These are phyloP conservation scores for Gilbertella persicaria DNA, from an alignment of 371 early-diverging fungal species.

Conservation along the genomic window DNA sequence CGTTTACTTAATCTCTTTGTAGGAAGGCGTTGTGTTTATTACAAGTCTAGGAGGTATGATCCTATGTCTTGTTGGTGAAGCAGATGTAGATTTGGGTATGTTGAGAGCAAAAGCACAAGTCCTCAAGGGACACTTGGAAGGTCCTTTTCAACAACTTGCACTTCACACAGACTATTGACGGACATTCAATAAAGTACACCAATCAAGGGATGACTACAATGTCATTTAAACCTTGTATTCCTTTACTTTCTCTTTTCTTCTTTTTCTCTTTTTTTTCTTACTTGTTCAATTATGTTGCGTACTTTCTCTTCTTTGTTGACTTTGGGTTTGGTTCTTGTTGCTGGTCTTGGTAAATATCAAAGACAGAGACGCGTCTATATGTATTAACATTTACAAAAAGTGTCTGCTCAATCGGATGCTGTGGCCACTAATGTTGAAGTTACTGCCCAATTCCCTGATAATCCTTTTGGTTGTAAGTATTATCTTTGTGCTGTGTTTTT, in stretches of 20 bases:
- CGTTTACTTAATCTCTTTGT: not conserved
- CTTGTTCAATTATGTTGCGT: conserved; percentile 14
- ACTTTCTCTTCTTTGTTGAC: conserved; percentile 25
- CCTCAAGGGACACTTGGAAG: conserved; percentile 58
- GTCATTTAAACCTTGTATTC: too few species aligned
- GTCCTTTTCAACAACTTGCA: conserved; percentile 56
- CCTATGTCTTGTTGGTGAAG: conserved; percentile 69
- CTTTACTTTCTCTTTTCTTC: conserved; percentile 16
- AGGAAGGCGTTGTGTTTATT: conserved; percentile 70
- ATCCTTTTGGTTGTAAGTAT: conserved; percentile 50
- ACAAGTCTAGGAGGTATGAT: conserved; percentile 66
- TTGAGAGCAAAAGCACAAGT: conserved; percentile 71
- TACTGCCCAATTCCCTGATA: conserved; percentile 49
- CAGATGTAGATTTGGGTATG: conserved; percentile 66
- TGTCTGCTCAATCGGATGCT: conserved; percentile 14
- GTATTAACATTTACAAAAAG: not conserved
- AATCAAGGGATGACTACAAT: too few species aligned
- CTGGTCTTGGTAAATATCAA: conserved; percentile 19
- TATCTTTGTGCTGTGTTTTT: not conserved
- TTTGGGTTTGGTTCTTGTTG: conserved; percentile 19
- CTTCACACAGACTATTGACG: conserved; percentile 18
- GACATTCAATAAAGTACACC: too few species aligned
- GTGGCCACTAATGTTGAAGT: conserved; percentile 34
- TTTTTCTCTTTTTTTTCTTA: conserved; percentile 14
- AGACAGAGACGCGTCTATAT: not conserved